Evolutionary conservation across 2,329 filamentous ascomycete genomes (phyloP).

Genomic region (Cryphonectria japonica): DNA sequence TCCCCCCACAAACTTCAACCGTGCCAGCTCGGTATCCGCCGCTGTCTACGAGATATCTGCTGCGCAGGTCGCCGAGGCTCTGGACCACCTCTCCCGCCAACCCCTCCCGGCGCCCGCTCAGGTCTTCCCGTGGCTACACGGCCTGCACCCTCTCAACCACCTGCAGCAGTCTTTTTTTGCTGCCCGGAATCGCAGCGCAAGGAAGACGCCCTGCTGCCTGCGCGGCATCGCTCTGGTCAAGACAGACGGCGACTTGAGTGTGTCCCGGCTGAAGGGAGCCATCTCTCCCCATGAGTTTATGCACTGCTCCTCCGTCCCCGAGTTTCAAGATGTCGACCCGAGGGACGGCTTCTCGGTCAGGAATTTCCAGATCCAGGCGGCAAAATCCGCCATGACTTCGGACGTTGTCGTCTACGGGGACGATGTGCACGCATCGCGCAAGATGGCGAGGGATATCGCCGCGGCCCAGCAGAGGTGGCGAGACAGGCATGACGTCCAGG

Average conservation of each 20-base stretch:
- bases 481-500: conserved; percentile 61
- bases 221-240: conserved; percentile 87
- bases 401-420: conserved; percentile 94
- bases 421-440: conserved; percentile 61
- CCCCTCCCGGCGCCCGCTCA: conserved; percentile 81
- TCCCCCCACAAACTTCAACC: conserved; percentile 68
- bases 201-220: conserved; percentile 75
- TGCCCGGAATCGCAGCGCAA: conserved; percentile 70
- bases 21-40: conserved; percentile 55
- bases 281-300: conserved; percentile 82
- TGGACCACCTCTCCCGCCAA: conserved; percentile 77
- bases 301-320: conserved; percentile 49
- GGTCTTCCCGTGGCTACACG: conserved; percentile 96
- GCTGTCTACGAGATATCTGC: conserved; percentile 75
- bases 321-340: conserved; percentile 85
- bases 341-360: conserved; percentile 90
- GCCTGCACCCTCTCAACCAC: conserved; percentile 84
- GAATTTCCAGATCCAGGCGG: conserved; percentile 95
- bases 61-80: conserved; percentile 67
- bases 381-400: conserved; percentile 84
- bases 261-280: conserved; percentile 82
- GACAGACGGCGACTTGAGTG: conserved; percentile 76
- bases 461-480: conserved; percentile 78
- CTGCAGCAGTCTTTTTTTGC: conserved; percentile 90
- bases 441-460: conserved; percentile 71